Percentiles rank a stretch among this genome's conserved stretches.
These are phyloP conservation scores for Trebouxia gelatinosa DNA, from an alignment of 163 green algal genomes.

Conservation along the genomic window DNA sequence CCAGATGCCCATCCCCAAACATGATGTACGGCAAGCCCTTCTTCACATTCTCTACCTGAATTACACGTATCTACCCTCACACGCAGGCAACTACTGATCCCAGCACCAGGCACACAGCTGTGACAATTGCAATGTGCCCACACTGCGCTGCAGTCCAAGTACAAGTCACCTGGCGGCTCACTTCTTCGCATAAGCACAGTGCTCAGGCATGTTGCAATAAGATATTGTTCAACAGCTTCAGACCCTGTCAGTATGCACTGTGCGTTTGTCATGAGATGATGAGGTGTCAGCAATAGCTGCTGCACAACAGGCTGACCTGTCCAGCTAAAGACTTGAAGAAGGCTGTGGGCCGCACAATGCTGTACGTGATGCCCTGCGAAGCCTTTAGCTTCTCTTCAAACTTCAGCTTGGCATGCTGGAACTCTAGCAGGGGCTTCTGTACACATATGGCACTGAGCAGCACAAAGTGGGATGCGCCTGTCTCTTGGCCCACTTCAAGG, in stretches of 20 bases:
- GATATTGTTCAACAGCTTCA: too few species aligned
- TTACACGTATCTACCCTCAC: too few species aligned
- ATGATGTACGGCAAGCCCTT: conserved; percentile 96
- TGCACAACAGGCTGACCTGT: conserved; percentile 55
- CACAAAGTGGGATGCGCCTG: conserved; percentile 93
- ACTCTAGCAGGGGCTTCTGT: conserved; percentile 98
- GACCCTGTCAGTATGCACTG: too few species aligned
- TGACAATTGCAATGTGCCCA: too few species aligned
- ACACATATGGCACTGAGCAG: conserved; percentile 98
- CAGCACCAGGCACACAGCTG: too few species aligned
- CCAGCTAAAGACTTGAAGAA: conserved; percentile 99
- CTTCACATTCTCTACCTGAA: conserved; percentile 89
- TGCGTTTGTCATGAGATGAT: too few species aligned
- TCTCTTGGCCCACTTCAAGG: conserved; percentile 75
- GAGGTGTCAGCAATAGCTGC: neutral
- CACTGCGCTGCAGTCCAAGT: too few species aligned
- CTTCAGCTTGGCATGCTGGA: conserved; percentile 97
- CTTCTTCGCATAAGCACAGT: too few species aligned
- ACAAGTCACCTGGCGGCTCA: too few species aligned
- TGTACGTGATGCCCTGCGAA: conserved; percentile 84
- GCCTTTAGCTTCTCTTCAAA: conserved; percentile 88
- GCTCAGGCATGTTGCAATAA: too few species aligned
- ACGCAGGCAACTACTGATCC: too few species aligned
- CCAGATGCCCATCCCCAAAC: conserved; percentile 96
- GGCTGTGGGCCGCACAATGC: conserved; percentile 94